Conservation (phyloP, 108 stramenopile species). For the Fragilaria radians region DNA sequence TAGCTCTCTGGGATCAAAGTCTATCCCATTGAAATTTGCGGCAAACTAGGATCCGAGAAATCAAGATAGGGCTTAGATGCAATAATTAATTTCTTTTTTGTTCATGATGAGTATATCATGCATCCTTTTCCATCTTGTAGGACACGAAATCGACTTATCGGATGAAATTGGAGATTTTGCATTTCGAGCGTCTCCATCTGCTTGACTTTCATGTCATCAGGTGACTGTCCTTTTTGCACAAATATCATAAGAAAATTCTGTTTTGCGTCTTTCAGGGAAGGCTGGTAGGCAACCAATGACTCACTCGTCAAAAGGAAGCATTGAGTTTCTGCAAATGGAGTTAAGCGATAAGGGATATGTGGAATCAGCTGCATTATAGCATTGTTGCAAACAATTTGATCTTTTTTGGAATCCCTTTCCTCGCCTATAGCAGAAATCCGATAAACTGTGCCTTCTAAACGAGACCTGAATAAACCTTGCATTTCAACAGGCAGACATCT, state of each 20-base stretch:
- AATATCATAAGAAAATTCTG: constrained; percentile 20
- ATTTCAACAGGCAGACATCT: background rate
- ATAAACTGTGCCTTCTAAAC: constrained; percentile 1
- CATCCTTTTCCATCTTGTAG: too few species aligned
- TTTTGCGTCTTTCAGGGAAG: constrained; percentile 11
- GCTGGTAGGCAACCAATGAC: constrained; percentile 25
- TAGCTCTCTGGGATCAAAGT: too few species aligned
- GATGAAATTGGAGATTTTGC: too few species aligned
- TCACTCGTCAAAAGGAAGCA: constrained; percentile 5
- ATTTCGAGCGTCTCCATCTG: too few species aligned
- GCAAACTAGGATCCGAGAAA: too few species aligned
- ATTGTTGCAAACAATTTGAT: background rate
- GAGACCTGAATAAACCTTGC: background rate
- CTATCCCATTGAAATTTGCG: too few species aligned
- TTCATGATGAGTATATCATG: too few species aligned
- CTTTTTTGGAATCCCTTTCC: background rate
- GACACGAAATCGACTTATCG: too few species aligned
- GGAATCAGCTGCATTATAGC: background rate
- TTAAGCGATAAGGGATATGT: background rate
- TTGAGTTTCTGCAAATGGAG: background rate
- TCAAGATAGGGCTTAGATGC: too few species aligned
- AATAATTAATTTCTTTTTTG: too few species aligned
- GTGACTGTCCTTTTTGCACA: constrained; percentile 14
- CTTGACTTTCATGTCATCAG: constrained; percentile 25
- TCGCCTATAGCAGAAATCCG: background rate